Conservation (phyloP, 73 alveolate genomes). For the Paramecium octaurelia region DNA sequence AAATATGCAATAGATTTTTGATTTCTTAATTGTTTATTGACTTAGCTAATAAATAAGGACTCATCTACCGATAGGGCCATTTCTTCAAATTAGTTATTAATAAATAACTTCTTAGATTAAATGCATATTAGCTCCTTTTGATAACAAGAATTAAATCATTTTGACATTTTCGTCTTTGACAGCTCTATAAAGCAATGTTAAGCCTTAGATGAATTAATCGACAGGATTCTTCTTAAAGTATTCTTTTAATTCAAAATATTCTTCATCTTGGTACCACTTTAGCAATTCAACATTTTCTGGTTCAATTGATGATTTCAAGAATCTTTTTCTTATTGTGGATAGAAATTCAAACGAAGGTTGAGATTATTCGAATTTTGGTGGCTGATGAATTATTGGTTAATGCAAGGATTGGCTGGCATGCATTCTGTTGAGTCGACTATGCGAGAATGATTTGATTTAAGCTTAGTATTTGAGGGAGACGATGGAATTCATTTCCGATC, state of each 20-base stretch:
- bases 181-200: not conserved
- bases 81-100: constrained; percentile 4
- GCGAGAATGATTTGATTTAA: not conserved
- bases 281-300: not conserved
- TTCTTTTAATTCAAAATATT: not conserved
- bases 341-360: not conserved
- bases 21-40: not conserved
- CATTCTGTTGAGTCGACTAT: not conserved
- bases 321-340: not conserved
- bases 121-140: not conserved
- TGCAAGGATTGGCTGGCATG: not conserved
- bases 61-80: constrained; percentile 12
- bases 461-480: not conserved
- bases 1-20: not conserved
- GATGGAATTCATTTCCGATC: not conserved
- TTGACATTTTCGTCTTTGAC: not conserved
- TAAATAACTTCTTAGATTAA: not conserved
- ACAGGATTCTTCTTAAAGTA: not conserved
- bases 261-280: not conserved
- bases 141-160: not conserved
- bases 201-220: not conserved
- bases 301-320: not conserved
- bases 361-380: not conserved
- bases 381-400: not conserved
- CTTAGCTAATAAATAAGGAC: not conserved